Evolutionary conservation across 176 grass and related monocot species (phyloP).

Genomic region (Aegilops sharonensis): DNA sequence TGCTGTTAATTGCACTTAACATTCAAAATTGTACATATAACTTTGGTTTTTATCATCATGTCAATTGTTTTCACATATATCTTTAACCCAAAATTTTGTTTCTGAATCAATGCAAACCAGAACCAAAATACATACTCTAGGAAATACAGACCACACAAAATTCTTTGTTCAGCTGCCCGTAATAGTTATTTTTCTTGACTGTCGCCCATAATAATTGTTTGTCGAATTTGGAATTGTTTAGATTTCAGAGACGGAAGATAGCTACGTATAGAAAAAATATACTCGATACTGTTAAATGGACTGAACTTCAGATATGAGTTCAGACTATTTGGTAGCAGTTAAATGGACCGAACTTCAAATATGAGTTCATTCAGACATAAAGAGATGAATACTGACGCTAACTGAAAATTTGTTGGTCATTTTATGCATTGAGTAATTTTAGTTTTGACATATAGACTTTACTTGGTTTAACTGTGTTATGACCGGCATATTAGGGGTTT

Average conservation of each 20-base stretch:
- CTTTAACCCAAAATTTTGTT: neutral
- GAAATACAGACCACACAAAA: neutral
- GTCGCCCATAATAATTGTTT: neutral
- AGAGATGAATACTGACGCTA: neutral
- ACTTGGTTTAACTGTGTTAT: too few species aligned
- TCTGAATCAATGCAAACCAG: neutral
- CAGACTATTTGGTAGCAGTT: too few species aligned
- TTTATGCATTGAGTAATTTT: neutral
- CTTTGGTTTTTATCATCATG: neutral
- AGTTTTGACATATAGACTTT: neutral
- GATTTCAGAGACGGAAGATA: neutral
- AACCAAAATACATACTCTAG: neutral
- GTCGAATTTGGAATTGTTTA: neutral
- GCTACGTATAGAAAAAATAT: neutral
- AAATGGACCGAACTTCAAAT: neutral
- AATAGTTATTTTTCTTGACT: neutral
- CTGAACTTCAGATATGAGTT: neutral
- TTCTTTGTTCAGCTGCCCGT: neutral
- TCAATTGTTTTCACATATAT: neutral
- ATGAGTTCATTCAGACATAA: neutral
- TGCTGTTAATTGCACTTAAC: neutral
- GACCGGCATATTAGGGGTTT: too few species aligned
- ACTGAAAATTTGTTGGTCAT: neutral
- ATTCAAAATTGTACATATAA: neutral
- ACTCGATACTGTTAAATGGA: neutral